A percentile compares a stretch with the other conserved stretches of the same genome.
Conservation (phyloP, 352 stramenopile species). For the Achlya hypogyna region DNA sequence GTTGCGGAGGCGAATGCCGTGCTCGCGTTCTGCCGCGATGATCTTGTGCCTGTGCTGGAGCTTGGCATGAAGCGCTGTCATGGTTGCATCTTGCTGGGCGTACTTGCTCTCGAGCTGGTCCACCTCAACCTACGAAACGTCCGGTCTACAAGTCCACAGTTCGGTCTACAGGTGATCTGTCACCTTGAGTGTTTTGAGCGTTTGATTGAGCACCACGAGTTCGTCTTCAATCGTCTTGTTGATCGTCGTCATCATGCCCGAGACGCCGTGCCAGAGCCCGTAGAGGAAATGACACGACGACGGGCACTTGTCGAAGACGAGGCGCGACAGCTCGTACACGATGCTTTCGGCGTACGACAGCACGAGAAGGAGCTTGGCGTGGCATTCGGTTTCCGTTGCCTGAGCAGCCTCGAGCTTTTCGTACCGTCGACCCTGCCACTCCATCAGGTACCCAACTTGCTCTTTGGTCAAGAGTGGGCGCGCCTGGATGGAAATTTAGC, state of each 20-base stretch:
- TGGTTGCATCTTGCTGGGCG: constrained; percentile 20
- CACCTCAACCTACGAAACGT: constrained; percentile 30
- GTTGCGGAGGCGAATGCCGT: constrained; percentile 42
- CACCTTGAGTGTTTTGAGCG: constrained; percentile 27
- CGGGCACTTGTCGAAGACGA: constrained; percentile 53
- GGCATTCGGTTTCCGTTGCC: neutral
- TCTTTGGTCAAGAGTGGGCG: constrained; percentile 28
- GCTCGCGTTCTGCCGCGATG: constrained; percentile 32
- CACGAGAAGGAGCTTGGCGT: constrained; percentile 21
- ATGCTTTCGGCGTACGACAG: constrained; percentile 30
- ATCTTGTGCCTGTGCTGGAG: constrained; percentile 30
- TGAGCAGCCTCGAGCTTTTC: neutral
- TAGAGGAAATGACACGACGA: constrained; percentile 43
- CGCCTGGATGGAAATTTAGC: constrained; percentile 7
- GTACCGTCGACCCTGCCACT: neutral
- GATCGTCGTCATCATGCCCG: constrained; percentile 24
- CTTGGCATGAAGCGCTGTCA: constrained; percentile 29
- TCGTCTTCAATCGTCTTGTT: constrained; percentile 32
- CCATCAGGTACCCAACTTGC: constrained; percentile 25
- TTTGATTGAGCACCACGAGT: constrained; percentile 30
- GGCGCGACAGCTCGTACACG: constrained; percentile 35
- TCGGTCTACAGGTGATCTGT: neutral
- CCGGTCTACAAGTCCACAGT: neutral
- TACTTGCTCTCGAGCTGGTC: constrained; percentile 26
- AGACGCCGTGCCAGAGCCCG: constrained; percentile 34